Base-by-base conservation (phyloP, 2,329 filamentous ascomycete genomes). In the Cladophialophora psammophila region DNA sequence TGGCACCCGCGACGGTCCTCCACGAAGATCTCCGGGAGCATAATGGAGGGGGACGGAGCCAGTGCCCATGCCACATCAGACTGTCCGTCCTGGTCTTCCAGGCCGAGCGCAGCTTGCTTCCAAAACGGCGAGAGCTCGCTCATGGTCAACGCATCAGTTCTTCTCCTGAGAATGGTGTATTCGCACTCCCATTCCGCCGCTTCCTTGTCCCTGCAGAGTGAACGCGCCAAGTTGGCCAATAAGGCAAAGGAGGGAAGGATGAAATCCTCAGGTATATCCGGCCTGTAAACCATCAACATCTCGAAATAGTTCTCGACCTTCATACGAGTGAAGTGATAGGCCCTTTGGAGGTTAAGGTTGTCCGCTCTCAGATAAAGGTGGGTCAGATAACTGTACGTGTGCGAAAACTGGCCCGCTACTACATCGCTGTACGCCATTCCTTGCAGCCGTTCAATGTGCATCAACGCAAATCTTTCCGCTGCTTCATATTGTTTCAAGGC, bases 161-260 rank as follows among this genome's bases (percentile, higher is more conserved):
- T 34, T 20, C n/a, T 31, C 32, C 40, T 58, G 35, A 58, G 36
- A 5, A 3, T 31, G 35, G 55, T 42, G 18, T 42, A 9, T 58
- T 45, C 35, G 1, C 55, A 36, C 36, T 31, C 18, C 55, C 55
- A 58, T 0, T 31, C 15, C 36, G 38, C 55, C 12, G 55, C 55
- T n/a, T 58, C 35, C 12, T 58, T 10, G 35, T 38, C n/a, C 34
- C 40, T 58, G 7, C 9, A 13, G 2, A 63, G 60, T 26, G 5
- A 31, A 9, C 32, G 13, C 50, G 60, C 60, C 64, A 96, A 88
- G 79, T 95, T 87, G 78, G 96, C 92, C 26, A 96, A 85, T 15
- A 55, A 31, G 18, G 48, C 13, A 38, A 34, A 63, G 12, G 60
- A 40, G 13, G 35, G 40, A 20, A 63, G 42, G 45, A 55, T 53